Evolutionary conservation across 2,329 filamentous ascomycete species (phyloP), one percentile per base, ranked within the genome.

Genomic region (Dactylellina leptospora): DNA sequence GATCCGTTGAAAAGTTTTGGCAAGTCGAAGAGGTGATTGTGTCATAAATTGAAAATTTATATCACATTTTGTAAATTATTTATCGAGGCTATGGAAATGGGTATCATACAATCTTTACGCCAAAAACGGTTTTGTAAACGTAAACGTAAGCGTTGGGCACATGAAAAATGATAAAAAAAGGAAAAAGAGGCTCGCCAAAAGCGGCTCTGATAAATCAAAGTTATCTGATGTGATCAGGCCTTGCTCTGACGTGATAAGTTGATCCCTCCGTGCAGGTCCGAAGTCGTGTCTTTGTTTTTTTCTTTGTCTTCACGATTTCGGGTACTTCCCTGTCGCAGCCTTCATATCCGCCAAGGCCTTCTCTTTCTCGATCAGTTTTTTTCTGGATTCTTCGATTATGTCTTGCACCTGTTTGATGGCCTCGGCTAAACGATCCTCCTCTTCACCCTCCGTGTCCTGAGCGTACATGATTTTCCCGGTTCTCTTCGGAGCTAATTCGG

Each of bases 331-430:
- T 27, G 69, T 55, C 25, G 69, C 55, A 40, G 66, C 75, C 50
- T 76, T 76, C 60, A 77, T 73, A 30, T 77, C 76, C 56, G 74
- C 75, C 53, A 77, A 71, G 38, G 74, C 58, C 54, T 75, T 72
- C 71, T 77, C 76, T 66, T 76, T 76, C 48, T 75, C 75, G 33
- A 76, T 50, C 58, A 77, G 73, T 16, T 73, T 74, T 62, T 76
- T 74, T 55, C 74, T 76, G 38, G 69, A 70, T 23, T 76, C 75
- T 38, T 74, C 69, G 36, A 75, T 75, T 33, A 77, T 54, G 23
- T 77, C 75, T 33, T 77, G 72, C 25, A 77, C 76, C 22, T 74
- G 72, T 63, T 75, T 75, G 30, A 77, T 74, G 13, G 74, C 75
- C 54, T 74, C 74, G 20, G 66, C 68, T n/a, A 77, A 55, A 16